Percentiles rank a stretch among this genome's conserved stretches.
Conservation (phyloP, 2,329 filamentous ascomycete genomes). For the Bipolaris sorokiniana region DNA sequence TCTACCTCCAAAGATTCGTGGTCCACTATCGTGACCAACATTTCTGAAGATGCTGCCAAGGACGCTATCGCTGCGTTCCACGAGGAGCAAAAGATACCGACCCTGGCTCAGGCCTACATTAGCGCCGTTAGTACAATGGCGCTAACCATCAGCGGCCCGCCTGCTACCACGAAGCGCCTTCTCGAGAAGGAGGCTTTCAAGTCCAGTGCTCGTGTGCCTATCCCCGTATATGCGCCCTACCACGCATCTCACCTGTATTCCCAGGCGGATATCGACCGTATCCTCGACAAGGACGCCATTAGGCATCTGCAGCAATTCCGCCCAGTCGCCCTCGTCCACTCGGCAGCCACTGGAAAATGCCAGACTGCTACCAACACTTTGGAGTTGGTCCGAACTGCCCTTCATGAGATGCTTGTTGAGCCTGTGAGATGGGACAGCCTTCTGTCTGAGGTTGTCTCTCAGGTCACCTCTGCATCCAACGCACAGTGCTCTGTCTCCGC, state of each 20-base stretch:
- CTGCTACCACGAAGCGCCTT: conserved; percentile 59
- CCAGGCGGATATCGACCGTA: conserved; percentile 58
- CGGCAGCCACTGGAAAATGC: conserved; percentile 55
- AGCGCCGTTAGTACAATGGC: conserved; percentile 66
- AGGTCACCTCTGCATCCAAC: conserved; percentile 52
- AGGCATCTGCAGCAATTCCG: conserved; percentile 52
- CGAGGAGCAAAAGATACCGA: conserved; percentile 57
- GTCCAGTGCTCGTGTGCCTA: conserved; percentile 58
- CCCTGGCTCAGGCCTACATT: conserved; percentile 61
- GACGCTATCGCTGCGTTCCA: conserved; percentile 65
- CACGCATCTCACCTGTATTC: conserved; percentile 64
- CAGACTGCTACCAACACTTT: conserved; percentile 54
- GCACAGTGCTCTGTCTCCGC: conserved; percentile 55
- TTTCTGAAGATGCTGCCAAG: conserved; percentile 59
- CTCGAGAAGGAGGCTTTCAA: conserved; percentile 58
- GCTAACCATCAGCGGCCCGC: conserved; percentile 65
- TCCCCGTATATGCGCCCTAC: conserved; percentile 64
- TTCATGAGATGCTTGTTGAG: conserved; percentile 55
- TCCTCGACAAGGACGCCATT: conserved; percentile 53
- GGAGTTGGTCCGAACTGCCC: conserved; percentile 53
- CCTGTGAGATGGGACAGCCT: conserved; percentile 59
- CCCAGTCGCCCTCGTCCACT: conserved; percentile 55
- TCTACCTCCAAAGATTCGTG: conserved; percentile 65
- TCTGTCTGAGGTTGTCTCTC: conserved; percentile 55
- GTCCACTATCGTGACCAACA: conserved; percentile 69